Percentiles rank a stretch among this genome's conserved stretches.
Evolutionary conservation across 192 early-diverging fungal species (phyloP).

Genomic region (Lobosporangium transversale): DNA sequence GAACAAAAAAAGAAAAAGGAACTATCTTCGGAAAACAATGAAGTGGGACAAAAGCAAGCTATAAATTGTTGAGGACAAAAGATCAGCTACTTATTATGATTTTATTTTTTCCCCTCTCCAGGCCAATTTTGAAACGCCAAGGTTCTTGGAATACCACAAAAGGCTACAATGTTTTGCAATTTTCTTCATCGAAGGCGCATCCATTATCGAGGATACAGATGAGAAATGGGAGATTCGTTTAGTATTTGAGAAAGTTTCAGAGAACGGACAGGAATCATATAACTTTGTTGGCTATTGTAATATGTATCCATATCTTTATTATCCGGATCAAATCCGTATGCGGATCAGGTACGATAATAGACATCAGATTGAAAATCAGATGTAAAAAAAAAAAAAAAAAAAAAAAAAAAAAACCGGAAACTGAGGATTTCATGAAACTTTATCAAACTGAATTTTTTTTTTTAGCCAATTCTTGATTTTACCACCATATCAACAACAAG

Average conservation of each 20-base stretch:
- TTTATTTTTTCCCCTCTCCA: no score
- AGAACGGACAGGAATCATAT: constrained; percentile 64
- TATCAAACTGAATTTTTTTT: not conserved
- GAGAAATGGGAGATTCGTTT: constrained; percentile 82
- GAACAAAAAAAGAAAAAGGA: no score
- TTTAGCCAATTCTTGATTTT: constrained; percentile 92
- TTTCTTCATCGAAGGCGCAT: constrained; percentile 91
- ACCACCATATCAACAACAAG: constrained; percentile 85
- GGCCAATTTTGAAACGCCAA: constrained; percentile 70
- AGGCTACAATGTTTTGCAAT: constrained; percentile 83
- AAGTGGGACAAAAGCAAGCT: no score
- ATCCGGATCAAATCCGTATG: constrained; percentile 79
- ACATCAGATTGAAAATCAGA: no score
- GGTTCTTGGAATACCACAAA: constrained; percentile 81
- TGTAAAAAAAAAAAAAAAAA: no score
- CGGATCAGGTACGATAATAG: constrained; percentile 76
- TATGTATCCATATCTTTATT: constrained; percentile 87
- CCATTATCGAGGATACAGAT: constrained; percentile 85
- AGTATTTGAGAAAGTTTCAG: constrained; percentile 65
- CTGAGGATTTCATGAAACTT: no score
- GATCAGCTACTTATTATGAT: no score
- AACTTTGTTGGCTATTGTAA: constrained; percentile 86
- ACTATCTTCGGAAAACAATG: no score
- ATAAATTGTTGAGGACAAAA: no score
- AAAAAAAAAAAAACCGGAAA: no score